Evolutionary conservation across 768 basidiomycete genomes (phyloP).

Genomic region (Pulveroboletus frians): DNA sequence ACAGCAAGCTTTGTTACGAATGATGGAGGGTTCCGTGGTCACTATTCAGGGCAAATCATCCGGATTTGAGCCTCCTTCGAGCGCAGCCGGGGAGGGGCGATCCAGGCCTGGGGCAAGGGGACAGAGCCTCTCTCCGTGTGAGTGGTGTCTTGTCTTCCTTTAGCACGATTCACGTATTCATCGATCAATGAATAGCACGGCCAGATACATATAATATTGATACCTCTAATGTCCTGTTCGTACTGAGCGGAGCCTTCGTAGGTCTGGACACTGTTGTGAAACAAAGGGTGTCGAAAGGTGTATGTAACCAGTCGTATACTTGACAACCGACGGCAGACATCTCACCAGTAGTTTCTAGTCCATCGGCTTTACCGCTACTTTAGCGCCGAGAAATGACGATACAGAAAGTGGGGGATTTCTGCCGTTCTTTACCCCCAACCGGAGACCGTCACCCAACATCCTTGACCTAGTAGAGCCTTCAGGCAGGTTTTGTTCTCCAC

Average conservation of each 20-base stretch:
- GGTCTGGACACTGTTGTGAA: constrained; percentile 82
- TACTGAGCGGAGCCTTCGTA: constrained; percentile 92
- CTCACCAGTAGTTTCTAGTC: constrained; percentile 46
- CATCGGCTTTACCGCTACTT: constrained; percentile 74
- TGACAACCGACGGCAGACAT: not conserved
- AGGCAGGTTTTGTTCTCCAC: constrained; percentile 37
- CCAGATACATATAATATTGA: constrained; percentile 73
- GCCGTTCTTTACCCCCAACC: constrained; percentile 79
- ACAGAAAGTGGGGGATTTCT: constrained; percentile 34
- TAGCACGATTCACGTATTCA: not conserved
- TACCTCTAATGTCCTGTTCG: constrained; percentile 91
- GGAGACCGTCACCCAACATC: constrained; percentile 45
- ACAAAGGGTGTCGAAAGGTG: constrained; percentile 77
- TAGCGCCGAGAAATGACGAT: constrained; percentile 39
- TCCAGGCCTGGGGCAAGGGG: constrained; percentile 48
- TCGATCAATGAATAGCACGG: constrained; percentile 37
- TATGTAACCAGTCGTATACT: constrained; percentile 36
- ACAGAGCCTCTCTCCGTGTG: constrained; percentile 32
- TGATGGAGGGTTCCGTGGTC: constrained; percentile 90
- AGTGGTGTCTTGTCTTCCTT: constrained; percentile 1
- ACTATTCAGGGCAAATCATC: constrained; percentile 73
- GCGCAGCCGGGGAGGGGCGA: constrained; percentile 41
- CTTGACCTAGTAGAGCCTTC: constrained; percentile 69
- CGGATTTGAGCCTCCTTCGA: constrained; percentile 41
- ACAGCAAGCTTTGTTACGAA: constrained; percentile 85